These are phyloP conservation scores for Penicillium psychrofluorescens DNA, from an alignment of 495 filamentous ascomycete genomes.

Conservation along the genomic window DNA sequence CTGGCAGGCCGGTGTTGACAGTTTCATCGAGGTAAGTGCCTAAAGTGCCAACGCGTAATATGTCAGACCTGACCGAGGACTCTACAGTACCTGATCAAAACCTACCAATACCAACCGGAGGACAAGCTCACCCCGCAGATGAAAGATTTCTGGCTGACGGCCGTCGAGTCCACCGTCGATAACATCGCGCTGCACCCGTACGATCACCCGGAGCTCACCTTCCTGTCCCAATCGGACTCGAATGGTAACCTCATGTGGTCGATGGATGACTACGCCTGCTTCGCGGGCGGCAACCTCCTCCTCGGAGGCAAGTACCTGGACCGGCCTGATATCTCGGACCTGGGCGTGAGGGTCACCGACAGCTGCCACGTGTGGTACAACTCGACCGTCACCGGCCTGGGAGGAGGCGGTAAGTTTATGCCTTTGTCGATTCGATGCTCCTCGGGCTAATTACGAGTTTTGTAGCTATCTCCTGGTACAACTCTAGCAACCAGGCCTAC, in stretches of 20 bases:
- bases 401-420: slow-evolving; percentile 40
- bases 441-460: too few relatives aligned
- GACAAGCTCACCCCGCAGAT: slow-evolving; percentile 45
- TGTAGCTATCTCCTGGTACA: slow-evolving; percentile 53
- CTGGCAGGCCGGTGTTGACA: slow-evolving; percentile 17
- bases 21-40: slow-evolving; percentile 12
- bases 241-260: slow-evolving; percentile 22
- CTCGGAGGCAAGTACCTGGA: slow-evolving; percentile 62
- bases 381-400: slow-evolving; percentile 54
- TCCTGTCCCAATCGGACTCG: slow-evolving; percentile 49
- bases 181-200: slow-evolving; percentile 58
- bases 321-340: slow-evolving; percentile 49
- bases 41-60: not conserved
- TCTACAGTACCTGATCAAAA: slow-evolving; percentile 68
- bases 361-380: slow-evolving; percentile 63
- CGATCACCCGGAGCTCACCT: slow-evolving; percentile 57
- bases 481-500: slow-evolving; percentile 25
- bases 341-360: slow-evolving; percentile 60
- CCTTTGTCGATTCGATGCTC: not conserved
- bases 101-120: slow-evolving; percentile 58
- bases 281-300: slow-evolving; percentile 71
- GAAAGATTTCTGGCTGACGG: slow-evolving; percentile 57
- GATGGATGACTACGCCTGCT: slow-evolving; percentile 48
- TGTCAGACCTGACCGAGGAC: not conserved
- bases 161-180: slow-evolving; percentile 60